Evolutionary conservation across 2,329 filamentous ascomycete genomes (phyloP).

Genomic region (Sporothrix inflata): DNA sequence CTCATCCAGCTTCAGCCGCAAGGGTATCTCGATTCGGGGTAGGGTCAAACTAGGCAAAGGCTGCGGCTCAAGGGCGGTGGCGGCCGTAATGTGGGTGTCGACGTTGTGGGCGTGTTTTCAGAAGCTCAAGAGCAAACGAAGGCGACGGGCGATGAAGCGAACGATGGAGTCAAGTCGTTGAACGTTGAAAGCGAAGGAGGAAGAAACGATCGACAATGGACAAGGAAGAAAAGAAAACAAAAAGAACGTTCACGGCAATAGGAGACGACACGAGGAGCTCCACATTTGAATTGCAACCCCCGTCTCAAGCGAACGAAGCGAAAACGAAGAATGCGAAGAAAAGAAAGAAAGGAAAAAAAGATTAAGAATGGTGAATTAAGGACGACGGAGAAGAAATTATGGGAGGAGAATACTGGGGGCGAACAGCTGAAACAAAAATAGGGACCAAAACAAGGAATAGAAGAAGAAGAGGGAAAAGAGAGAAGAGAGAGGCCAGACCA

Average conservation of each 20-base stretch:
- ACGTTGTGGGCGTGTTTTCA: not conserved
- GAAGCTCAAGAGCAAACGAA: not conserved
- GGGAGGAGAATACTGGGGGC: not conserved
- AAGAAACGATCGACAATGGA: not conserved
- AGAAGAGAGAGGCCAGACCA: not conserved
- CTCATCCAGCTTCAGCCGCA: not conserved
- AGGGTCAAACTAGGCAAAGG: not conserved
- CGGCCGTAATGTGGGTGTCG: not conserved
- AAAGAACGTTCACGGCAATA: not conserved
- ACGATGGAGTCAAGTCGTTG: not conserved
- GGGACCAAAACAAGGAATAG: not conserved
- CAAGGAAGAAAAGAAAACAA: not conserved
- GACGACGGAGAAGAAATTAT: not conserved
- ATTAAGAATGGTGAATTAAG: not conserved
- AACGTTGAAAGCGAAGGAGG: not conserved
- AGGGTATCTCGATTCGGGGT: constrained; percentile 1
- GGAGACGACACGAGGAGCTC: not conserved
- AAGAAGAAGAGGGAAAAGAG: not conserved
- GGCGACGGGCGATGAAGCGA: not conserved
- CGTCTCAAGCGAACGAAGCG: not conserved
- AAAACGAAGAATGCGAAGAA: not conserved
- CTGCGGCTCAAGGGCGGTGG: not conserved
- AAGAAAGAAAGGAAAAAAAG: not conserved
- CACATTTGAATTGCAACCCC: constrained; percentile 12
- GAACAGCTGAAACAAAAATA: not conserved